phyloP scores from a whole-genome alignment of 495 filamentous ascomycete genomes.

The Aspergillus incahuasiensis region DNA sequence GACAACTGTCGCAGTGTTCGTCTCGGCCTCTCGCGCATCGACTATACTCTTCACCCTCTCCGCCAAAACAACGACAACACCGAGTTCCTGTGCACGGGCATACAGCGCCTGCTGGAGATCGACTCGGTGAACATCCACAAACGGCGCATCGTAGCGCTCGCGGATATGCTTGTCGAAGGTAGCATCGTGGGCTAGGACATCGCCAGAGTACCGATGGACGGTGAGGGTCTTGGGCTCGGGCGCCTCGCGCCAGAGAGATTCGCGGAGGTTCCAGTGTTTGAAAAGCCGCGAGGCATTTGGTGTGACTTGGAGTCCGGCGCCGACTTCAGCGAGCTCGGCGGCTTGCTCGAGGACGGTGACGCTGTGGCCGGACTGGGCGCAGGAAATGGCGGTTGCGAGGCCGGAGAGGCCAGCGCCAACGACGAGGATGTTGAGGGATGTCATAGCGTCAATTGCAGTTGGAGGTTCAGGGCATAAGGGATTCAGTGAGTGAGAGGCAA shows the following conservation, averaged over 20 bases:
- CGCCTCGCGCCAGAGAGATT: constrained; percentile 41
- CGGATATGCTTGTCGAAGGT: constrained; percentile 39
- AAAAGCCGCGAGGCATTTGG: constrained; percentile 54
- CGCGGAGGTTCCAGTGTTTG: constrained; percentile 48
- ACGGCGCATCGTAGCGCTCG: constrained; percentile 43
- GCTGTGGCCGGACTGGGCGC: constrained; percentile 54
- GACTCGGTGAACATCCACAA: constrained; percentile 58
- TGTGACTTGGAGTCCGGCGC: constrained; percentile 53
- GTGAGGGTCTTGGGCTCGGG: constrained; percentile 50
- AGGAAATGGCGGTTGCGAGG: constrained; percentile 58
- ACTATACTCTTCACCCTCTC: constrained; percentile 38
- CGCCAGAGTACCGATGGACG: constrained; percentile 54
- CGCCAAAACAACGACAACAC: constrained; percentile 44
- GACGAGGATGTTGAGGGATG: constrained; percentile 24
- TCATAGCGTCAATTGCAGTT: neutral
- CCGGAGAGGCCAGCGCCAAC: constrained; percentile 53
- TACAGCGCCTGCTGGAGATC: constrained; percentile 52
- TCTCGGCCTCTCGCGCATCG: neutral
- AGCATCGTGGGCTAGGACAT: constrained; percentile 48
- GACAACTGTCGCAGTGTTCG: constrained; percentile 15
- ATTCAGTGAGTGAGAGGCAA: neutral
- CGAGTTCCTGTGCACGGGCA: constrained; percentile 48
- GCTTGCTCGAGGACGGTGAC: constrained; percentile 61
- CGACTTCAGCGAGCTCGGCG: constrained; percentile 52
- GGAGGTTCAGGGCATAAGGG: neutral